A percentile compares a stretch with the other conserved stretches of the same genome.
Conservation (phyloP, 176 grass and related monocot species). For the Metroxylon sagu region DNA sequence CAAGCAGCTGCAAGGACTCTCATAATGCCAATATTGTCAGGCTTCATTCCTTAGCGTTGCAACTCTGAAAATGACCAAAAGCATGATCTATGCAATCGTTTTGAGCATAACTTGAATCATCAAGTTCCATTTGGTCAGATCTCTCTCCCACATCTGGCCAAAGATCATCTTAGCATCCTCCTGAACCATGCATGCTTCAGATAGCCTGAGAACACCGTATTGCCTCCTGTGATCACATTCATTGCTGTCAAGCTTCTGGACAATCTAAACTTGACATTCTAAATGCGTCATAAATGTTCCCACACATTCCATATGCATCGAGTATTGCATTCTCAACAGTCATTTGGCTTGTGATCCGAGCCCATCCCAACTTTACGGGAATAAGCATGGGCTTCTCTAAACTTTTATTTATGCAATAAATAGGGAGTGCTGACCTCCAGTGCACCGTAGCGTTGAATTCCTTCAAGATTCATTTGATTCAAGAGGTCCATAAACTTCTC, state of each 20-base stretch:
- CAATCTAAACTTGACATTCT: background rate
- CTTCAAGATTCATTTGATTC: slow-evolving; percentile 34
- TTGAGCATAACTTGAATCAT: slow-evolving; percentile 48
- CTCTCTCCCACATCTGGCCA: slow-evolving; percentile 46
- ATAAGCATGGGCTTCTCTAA: slow-evolving; percentile 48
- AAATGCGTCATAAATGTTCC: slow-evolving; percentile 25
- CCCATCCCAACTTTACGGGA: slow-evolving; percentile 31
- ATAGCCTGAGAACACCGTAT: slow-evolving; percentile 61
- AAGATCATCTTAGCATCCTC: slow-evolving; percentile 44
- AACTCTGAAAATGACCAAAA: slow-evolving; percentile 45
- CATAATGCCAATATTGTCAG: slow-evolving; percentile 42
- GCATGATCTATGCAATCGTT: slow-evolving; percentile 34
- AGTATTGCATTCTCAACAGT: slow-evolving; percentile 49
- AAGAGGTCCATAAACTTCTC: slow-evolving; percentile 30
- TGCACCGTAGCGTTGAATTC: slow-evolving; percentile 40
- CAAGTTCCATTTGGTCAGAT: slow-evolving; percentile 52
- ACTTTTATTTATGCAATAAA: slow-evolving; percentile 33
- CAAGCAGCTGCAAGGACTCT: slow-evolving; percentile 53
- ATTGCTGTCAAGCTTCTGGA: slow-evolving; percentile 30
- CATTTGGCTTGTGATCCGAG: slow-evolving; percentile 12
- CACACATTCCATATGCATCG: slow-evolving; percentile 60
- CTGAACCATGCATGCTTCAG: slow-evolving; percentile 29
- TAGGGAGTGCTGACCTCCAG: slow-evolving; percentile 19
- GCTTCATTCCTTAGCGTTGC: slow-evolving; percentile 34
- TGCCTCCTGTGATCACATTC: slow-evolving; percentile 38